Percentiles rank a stretch among this genome's conserved stretches.
phyloP scores from a whole-genome alignment of 768 basidiomycete species.

The Saitozyma podzolica region DNA sequence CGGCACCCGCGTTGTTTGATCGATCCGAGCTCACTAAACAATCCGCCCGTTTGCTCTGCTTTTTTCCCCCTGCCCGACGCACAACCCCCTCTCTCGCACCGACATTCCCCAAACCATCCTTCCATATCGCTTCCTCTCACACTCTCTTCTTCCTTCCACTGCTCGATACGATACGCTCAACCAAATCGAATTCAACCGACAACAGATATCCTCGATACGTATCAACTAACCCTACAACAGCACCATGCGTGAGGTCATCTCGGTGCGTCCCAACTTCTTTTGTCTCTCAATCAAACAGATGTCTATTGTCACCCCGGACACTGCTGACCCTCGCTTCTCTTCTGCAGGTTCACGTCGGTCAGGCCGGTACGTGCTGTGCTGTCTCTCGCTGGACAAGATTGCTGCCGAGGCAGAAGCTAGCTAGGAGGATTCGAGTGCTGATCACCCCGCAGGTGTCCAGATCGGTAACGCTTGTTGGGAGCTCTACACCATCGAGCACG shows the following conservation, averaged over 20 bases:
- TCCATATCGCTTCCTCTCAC: too few species aligned
- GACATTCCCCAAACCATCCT: too few species aligned
- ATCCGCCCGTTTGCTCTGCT: too few species aligned
- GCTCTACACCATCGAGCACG: slow-evolving; percentile 98
- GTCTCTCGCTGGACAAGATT: slow-evolving; percentile 1
- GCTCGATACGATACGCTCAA: too few species aligned
- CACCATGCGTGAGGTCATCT: slow-evolving; percentile 74
- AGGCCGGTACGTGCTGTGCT: slow-evolving; percentile 61
- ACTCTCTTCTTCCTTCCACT: too few species aligned
- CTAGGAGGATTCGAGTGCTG: not conserved
- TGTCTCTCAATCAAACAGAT: not conserved
- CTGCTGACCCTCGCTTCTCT: slow-evolving; percentile 15
- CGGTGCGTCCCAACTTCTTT: slow-evolving; percentile 57
- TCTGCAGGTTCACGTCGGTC: slow-evolving; percentile 74
- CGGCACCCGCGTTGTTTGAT: too few species aligned
- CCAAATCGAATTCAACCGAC: too few species aligned
- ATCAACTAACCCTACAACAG: not conserved
- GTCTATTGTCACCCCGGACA: not conserved
- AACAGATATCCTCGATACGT: slow-evolving; percentile 2
- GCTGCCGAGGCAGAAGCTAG: not conserved
- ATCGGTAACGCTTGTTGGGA: slow-evolving; percentile 99
- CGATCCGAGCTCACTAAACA: too few species aligned
- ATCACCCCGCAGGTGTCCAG: slow-evolving; percentile 48
- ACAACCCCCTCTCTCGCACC: too few species aligned
- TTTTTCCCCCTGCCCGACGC: too few species aligned